Conservation (phyloP, 768 basidiomycete species). For the Leccinum arenicola region DNA sequence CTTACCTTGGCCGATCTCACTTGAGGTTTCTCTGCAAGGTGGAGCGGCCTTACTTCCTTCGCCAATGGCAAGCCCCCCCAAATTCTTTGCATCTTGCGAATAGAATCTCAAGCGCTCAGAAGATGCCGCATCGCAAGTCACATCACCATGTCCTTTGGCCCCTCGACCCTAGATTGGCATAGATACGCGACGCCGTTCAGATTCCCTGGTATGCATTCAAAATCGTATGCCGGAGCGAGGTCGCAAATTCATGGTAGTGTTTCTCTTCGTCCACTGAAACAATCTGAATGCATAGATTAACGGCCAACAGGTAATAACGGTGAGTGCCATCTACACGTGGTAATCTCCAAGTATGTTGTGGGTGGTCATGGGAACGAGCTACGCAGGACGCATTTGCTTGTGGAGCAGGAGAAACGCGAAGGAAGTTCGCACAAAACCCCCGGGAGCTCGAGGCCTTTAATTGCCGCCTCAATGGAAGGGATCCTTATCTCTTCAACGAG, state of each 20-base stretch:
- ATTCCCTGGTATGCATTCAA: neutral
- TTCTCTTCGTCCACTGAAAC: conserved; percentile 7
- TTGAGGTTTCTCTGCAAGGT: neutral
- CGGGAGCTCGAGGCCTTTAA: neutral
- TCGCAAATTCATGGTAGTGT: neutral
- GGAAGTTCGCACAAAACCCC: conserved; percentile 1
- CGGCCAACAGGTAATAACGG: neutral
- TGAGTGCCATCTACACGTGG: neutral
- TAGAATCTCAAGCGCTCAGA: neutral
- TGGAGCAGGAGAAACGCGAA: conserved; percentile 4
- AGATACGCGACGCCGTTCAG: neutral
- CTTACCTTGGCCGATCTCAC: neutral
- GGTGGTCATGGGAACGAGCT: neutral
- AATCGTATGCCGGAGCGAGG: neutral
- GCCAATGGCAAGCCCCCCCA: neutral
- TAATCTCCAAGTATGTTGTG: conserved; percentile 1
- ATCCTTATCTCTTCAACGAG: neutral
- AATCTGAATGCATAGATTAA: neutral
- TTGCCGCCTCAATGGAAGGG: neutral
- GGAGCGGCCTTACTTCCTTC: conserved; percentile 2
- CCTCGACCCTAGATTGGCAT: neutral
- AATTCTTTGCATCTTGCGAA: conserved; percentile 4
- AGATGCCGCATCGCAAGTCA: neutral
- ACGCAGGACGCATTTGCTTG: neutral
- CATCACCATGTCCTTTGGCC: neutral